These are phyloP conservation scores for Agaricus bisporus DNA, from an alignment of 768 basidiomycete species.

Conservation along the genomic window DNA sequence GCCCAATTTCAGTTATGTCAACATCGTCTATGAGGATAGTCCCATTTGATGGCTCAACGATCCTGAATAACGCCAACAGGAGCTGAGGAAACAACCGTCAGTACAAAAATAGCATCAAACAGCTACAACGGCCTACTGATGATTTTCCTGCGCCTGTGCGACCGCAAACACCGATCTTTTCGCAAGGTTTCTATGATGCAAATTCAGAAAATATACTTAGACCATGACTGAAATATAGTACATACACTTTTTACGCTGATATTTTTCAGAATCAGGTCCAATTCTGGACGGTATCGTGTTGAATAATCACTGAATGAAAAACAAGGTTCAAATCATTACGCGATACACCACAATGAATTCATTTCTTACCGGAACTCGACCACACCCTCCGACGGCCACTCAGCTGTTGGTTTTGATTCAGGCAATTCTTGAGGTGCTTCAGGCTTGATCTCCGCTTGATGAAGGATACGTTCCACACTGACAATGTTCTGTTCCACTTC, in stretches of 20 bases:
- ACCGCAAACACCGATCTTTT: conserved; percentile 89
- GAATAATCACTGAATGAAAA: conserved; percentile 51
- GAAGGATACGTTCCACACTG: conserved; percentile 80
- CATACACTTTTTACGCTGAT: conserved; percentile 66
- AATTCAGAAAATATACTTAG: background rate
- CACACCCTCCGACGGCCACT: conserved; percentile 71
- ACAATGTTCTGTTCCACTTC: conserved; percentile 92
- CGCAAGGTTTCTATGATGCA: conserved; percentile 50
- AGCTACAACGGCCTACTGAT: conserved; percentile 37
- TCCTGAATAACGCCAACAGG: conserved; percentile 69
- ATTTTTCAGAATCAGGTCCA: conserved; percentile 76
- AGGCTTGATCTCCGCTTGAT: conserved; percentile 66
- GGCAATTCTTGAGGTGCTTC: conserved; percentile 75
- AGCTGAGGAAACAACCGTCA: conserved; percentile 27
- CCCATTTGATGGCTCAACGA: conserved; percentile 65
- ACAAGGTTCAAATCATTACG: background rate
- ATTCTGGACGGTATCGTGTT: conserved; percentile 70
- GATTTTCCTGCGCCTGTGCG: conserved; percentile 81
- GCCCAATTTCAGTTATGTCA: conserved; percentile 70
- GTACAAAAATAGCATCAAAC: background rate
- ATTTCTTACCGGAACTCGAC: conserved; percentile 66
- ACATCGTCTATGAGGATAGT: conserved; percentile 69
- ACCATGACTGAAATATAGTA: background rate
- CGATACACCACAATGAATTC: background rate
- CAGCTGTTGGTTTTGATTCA: conserved; percentile 41